These are phyloP conservation scores for Neurospora tetraspora DNA, from an alignment of 495 filamentous ascomycete genomes.

Conservation along the genomic window DNA sequence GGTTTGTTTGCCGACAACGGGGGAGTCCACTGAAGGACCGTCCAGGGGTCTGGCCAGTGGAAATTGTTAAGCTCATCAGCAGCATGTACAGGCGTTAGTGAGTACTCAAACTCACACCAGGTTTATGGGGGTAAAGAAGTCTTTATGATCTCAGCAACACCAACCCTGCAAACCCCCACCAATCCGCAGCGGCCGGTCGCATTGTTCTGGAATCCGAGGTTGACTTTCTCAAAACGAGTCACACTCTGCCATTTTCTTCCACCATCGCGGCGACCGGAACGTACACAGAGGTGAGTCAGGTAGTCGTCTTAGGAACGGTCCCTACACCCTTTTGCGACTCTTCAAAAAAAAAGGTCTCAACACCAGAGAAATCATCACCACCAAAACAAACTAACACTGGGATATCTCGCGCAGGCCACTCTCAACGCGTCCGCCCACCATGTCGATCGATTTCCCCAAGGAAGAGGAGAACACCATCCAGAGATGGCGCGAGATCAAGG, in stretches of 20 bases:
- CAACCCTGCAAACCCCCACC: too few species aligned
- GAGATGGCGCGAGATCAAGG: slow-evolving; percentile 82
- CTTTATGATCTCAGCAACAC: too few species aligned
- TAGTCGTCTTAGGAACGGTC: neutral
- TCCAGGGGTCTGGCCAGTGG: neutral
- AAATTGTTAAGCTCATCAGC: neutral
- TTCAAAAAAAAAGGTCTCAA: neutral
- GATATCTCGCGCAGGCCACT: neutral
- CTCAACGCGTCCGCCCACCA: slow-evolving; percentile 21
- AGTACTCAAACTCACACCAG: too few species aligned
- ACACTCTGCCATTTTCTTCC: slow-evolving; percentile 11
- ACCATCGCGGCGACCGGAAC: neutral
- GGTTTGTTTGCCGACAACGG: neutral
- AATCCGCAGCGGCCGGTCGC: neutral
- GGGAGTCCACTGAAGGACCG: neutral
- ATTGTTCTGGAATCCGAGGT: neutral
- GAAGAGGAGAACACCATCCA: slow-evolving; percentile 76
- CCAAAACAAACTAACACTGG: neutral
- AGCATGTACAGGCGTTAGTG: too few species aligned
- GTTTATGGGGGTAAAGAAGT: too few species aligned
- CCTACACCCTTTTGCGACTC: neutral
- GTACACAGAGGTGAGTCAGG: neutral
- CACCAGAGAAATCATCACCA: neutral
- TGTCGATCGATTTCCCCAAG: slow-evolving; percentile 87
- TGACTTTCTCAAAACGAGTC: slow-evolving; percentile 12